These are phyloP conservation scores for Cryptosporidium xiaoi DNA, from an alignment of 169 alveolate species.

Conservation along the genomic window DNA sequence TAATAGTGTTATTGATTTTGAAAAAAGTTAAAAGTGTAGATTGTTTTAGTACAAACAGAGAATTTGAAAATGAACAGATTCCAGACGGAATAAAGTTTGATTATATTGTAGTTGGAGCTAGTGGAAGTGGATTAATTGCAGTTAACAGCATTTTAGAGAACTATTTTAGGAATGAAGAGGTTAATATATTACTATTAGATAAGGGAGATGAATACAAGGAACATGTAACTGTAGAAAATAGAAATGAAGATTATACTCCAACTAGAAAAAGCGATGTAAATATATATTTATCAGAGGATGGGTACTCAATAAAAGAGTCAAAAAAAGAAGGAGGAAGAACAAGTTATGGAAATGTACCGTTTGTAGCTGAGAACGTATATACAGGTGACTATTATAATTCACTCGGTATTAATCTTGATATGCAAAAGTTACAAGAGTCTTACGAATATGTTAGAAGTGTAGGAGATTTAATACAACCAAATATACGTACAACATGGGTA, in stretches of 20 bases:
- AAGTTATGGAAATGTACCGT: conserved; percentile 59
- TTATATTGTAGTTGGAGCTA: conserved; percentile 46
- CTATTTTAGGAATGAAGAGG: conserved; percentile 7
- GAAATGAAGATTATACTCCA: conserved; percentile 8
- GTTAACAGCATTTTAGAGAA: conserved; percentile 48
- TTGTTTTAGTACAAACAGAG: not conserved
- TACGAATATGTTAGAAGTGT: conserved; percentile 64
- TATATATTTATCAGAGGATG: conserved; percentile 25
- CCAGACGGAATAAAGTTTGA: conserved; percentile 21
- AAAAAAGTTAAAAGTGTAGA: not conserved
- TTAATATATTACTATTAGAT: conserved; percentile 27
- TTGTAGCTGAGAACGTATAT: conserved; percentile 33
- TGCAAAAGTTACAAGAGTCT: conserved; percentile 45
- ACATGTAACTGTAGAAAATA: not conserved
- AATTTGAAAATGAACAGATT: not conserved
- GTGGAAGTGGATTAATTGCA: conserved; percentile 35
- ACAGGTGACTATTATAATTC: conserved; percentile 43
- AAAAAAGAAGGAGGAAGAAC: conserved; percentile 52
- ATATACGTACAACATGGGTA: conserved; percentile 63
- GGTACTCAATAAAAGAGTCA: conserved; percentile 11
- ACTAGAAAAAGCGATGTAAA: not conserved
- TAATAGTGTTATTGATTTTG: not conserved
- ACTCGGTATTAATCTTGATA: not conserved
- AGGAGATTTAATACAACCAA: conserved; percentile 66
- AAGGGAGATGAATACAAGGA: conserved; percentile 27